Conservation (phyloP, 495 filamentous ascomycete genomes). For the Terfezia boudieri region DNA sequence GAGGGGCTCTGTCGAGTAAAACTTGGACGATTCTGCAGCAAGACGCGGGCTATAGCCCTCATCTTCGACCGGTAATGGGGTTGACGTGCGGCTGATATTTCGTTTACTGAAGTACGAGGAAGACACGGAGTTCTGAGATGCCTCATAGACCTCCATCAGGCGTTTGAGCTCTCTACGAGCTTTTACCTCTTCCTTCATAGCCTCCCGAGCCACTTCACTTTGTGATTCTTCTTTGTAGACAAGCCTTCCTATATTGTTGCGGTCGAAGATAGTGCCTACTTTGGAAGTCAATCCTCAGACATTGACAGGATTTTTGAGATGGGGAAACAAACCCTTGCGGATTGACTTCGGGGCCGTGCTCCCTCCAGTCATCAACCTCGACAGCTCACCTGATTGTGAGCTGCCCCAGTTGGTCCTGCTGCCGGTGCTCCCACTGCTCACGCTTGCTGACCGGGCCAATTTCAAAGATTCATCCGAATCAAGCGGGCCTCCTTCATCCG, state of each 20-base stretch:
- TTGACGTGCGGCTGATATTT: not conserved
- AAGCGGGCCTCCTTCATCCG: no score
- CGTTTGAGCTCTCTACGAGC: not conserved
- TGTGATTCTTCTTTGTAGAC: constrained; percentile 10
- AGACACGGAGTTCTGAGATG: not conserved
- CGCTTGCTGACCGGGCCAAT: no score
- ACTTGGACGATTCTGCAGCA: not conserved
- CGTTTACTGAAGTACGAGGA: not conserved
- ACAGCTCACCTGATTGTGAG: not conserved
- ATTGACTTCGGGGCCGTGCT: constrained; percentile 1
- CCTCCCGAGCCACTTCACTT: constrained; percentile 4
- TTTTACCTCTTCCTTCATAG: constrained; percentile 2
- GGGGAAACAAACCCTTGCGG: not conserved
- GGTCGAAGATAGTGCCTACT: constrained; percentile 15
- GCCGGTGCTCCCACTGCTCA: not conserved
- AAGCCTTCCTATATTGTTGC: constrained; percentile 7
- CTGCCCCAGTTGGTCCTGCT: not conserved
- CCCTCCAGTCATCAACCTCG: not conserved
- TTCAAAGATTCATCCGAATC: no score
- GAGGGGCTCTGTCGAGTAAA: not conserved
- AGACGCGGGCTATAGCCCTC: not conserved
- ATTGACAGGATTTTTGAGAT: not conserved
- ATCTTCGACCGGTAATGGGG: not conserved
- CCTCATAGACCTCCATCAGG: not conserved
- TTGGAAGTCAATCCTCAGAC: no score